phyloP scores from a whole-genome alignment of 2,329 filamentous ascomycete species.

The Aspergillus japonicus region DNA sequence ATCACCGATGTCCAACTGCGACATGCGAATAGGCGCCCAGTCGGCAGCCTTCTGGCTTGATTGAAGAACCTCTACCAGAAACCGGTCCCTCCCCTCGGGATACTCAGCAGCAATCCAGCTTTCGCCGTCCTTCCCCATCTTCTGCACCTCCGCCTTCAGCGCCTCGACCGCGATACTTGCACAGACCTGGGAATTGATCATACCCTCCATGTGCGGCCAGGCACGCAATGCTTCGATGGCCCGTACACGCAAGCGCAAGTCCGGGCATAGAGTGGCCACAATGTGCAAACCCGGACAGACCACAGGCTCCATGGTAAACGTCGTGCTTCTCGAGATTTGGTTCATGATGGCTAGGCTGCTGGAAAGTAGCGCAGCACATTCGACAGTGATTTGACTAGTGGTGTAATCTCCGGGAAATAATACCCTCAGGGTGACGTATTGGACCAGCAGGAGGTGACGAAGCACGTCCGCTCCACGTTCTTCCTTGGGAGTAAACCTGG shows the following conservation, averaged over 20 bases:
- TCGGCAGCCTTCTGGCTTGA: neutral
- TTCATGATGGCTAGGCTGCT: slow-evolving; percentile 6
- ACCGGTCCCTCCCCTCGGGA: neutral
- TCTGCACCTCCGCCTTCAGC: slow-evolving; percentile 10
- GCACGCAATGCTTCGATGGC: slow-evolving; percentile 13
- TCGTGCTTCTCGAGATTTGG: slow-evolving; percentile 7
- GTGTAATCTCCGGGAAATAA: slow-evolving; percentile 11
- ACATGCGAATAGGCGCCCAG: neutral
- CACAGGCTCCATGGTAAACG: slow-evolving; percentile 15
- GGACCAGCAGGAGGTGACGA: slow-evolving; percentile 7
- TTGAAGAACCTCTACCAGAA: neutral
- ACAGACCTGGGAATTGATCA: slow-evolving; percentile 17
- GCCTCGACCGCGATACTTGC: slow-evolving; percentile 7
- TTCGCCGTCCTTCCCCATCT: neutral
- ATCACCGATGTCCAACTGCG: neutral
- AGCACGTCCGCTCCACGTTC: slow-evolving; percentile 9
- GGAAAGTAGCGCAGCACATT: slow-evolving; percentile 8
- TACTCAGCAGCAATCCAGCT: neutral
- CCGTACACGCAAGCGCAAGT: slow-evolving; percentile 11
- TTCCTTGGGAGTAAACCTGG: neutral
- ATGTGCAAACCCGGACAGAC: slow-evolving; percentile 11
- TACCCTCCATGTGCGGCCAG: slow-evolving; percentile 19
- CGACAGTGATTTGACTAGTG: slow-evolving; percentile 1
- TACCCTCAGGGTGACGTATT: slow-evolving; percentile 10
- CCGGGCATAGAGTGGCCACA: slow-evolving; percentile 13